Evolutionary conservation across 2,329 filamentous ascomycete genomes (phyloP).

Genomic region (Setomelanomma holmii): DNA sequence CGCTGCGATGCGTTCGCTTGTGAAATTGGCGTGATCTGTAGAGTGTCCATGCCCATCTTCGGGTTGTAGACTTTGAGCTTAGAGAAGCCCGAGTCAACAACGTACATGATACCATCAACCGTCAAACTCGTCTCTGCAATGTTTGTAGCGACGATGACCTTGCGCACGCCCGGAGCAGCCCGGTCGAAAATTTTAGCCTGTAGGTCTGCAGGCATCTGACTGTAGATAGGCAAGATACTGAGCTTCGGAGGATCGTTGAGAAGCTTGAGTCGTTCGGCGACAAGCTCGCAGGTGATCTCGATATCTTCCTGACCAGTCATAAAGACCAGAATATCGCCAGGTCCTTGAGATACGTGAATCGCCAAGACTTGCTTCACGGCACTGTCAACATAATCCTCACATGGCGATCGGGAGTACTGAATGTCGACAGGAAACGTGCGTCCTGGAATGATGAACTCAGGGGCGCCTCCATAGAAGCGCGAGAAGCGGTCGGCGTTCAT

Average conservation of each 20-base stretch:
- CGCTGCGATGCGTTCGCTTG: slow-evolving; percentile 95
- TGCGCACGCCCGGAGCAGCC: slow-evolving; percentile 87
- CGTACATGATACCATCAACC: slow-evolving; percentile 98
- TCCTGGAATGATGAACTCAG: slow-evolving; percentile 95
- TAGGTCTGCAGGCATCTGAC: slow-evolving; percentile 97
- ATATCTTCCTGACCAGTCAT: slow-evolving; percentile 99
- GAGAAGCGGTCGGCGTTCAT: slow-evolving; percentile 98
- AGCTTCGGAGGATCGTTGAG: slow-evolving; percentile 95
- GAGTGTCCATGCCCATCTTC: slow-evolving; percentile 98
- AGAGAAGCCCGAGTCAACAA: slow-evolving; percentile 93
- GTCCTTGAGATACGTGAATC: slow-evolving; percentile 93
- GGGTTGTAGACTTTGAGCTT: slow-evolving; percentile 99
- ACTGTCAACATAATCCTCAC: slow-evolving; percentile 97
- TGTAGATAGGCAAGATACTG: slow-evolving; percentile 96
- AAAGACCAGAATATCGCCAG: slow-evolving; percentile 95
- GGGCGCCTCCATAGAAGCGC: slow-evolving; percentile 93
- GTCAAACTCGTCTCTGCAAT: slow-evolving; percentile 98
- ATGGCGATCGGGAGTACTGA: slow-evolving; percentile 91
- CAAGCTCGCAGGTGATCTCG: slow-evolving; percentile 91
- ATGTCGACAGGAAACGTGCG: slow-evolving; percentile 97
- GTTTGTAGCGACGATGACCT: slow-evolving; percentile 98
- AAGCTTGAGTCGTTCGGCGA: slow-evolving; percentile 84
- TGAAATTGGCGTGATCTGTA: slow-evolving; percentile 96
- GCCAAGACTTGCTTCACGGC: slow-evolving; percentile 94
- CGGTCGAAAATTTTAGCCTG: slow-evolving; percentile 98